Percentiles rank a stretch among this genome's conserved stretches.
Evolutionary conservation across 176 grass and related monocot genomes (phyloP).

Genomic region (Hordeum marinum): DNA sequence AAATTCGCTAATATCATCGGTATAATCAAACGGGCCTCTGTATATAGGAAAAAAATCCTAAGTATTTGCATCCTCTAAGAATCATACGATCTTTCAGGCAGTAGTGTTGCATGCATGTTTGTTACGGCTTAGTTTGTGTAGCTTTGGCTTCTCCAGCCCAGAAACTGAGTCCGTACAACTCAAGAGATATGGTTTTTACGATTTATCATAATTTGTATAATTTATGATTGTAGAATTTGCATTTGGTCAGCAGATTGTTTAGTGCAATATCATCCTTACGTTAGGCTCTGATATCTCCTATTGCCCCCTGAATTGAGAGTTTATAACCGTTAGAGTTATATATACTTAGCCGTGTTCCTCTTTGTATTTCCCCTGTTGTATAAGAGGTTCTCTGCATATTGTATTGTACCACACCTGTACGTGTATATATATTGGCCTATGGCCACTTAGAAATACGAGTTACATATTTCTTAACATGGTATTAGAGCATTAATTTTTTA

Average conservation of each 20-base stretch:
- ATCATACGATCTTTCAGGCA: not conserved
- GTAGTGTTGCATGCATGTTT: not conserved
- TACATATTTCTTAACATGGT: too few relatives aligned
- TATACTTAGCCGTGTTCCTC: too few relatives aligned
- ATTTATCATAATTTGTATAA: not conserved
- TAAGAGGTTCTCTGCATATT: too few relatives aligned
- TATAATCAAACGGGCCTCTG: not conserved
- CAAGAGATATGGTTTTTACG: not conserved
- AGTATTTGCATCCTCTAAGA: not conserved
- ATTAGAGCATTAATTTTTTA: too few relatives aligned
- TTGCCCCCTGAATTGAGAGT: not conserved
- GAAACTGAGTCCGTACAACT: not conserved
- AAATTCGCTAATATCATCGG: not conserved
- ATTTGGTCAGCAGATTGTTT: conserved; percentile 3
- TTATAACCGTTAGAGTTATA: not conserved
- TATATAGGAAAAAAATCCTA: not conserved
- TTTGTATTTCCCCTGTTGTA: too few relatives aligned
- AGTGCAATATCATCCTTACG: not conserved
- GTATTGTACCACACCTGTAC: too few relatives aligned
- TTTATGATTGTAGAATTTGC: conserved; percentile 1
- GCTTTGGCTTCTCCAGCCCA: not conserved
- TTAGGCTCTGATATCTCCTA: conserved; percentile 17
- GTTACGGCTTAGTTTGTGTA: not conserved
- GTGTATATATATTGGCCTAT: too few relatives aligned
- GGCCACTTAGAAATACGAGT: too few relatives aligned